Base-by-base conservation (phyloP, 192 early-diverging fungal species). In the Neocallimastix lanati region DNA sequence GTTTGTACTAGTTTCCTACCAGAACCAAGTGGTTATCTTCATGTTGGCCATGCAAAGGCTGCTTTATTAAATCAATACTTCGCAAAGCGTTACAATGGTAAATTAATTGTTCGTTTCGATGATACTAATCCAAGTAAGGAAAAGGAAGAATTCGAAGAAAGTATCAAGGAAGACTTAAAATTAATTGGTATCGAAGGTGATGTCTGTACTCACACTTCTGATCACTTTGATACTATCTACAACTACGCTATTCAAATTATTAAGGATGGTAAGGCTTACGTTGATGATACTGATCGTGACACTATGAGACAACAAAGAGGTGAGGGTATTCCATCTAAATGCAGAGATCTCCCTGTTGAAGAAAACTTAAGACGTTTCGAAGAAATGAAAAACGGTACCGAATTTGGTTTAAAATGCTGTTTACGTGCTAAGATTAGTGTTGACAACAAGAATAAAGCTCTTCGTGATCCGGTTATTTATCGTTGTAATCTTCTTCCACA, bases 41-140 rank as follows among this genome's bases (percentile, higher is more conserved):
- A 99, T 86, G 97, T 99, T 89, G 98, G 98, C 78, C 98, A 99
- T 84, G 96, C 96, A 78, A 99, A 99, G 90, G 98, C 98, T 36
- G 98, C 95, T 16, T 86, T 99, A 77, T 84, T 99, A 78, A 99
- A 98, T 88, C 93, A 99, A 83, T 93, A 96, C 88, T 93, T 99
- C 91, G 98, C 98, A 3, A 84, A 90, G 18, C 82, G 85, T 28
- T 96, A 98, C 87, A 88, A 93, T 76, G 98, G 98, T 80, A 95
- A 94, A 83, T 81, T 99, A 82, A 93, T 98, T 79, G 85, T 98
- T 79, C 93, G 98, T 28, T 98, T 99, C 79, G 98, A 99, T 84
- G 97, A 99, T 85, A 98, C 98, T 36, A 99, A 99, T 84, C 98
- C 98, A 16, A 87, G 82, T 77, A 99, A 99, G 86, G 98, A 99